Base-by-base conservation (phyloP, 805 yeast species). In the Candida anglica region DNA sequence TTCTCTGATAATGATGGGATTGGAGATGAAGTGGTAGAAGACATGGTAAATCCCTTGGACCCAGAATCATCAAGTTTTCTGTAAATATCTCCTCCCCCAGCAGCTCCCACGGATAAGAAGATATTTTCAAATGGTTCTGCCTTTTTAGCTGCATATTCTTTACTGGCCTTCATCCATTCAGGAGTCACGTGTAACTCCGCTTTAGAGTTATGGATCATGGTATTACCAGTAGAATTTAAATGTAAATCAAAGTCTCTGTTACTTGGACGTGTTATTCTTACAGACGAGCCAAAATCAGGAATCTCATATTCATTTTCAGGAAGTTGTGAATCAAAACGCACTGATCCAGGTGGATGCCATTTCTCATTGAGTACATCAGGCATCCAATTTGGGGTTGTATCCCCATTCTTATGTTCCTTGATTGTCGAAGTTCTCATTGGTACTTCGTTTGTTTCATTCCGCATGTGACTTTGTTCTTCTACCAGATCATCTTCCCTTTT, bases 381-480 rank as follows among this genome's bases (percentile, higher is more conserved):
- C 70, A 66, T 66, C 72, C 71, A 66, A 22, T 55, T 58, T 0
- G 70, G 70, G 3, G 71, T 65, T 4, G 38, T 27, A 21, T 41
- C 37, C 16, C 19, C 20, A 6, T 17, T 30, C 11, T 11, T 27
- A 13, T 15, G 30, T 6, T 26, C 41, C 16, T 42, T 38, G 22
- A 55, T 31, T 7, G 63, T 55, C 16, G 60, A 57, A 1, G 61
- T 53, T 31, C 46, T 51, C 17, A 55, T 38, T 9, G 52, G 52
- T 1, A 39, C 36, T 5, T 36, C 32, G 15, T 28, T 14, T n/a
- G 13, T 15, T 27, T 18, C 37, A n/a, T n/a, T n/a, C n/a, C n/a
- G n/a, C 6, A 6, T 24, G n/a, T 24, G n/a, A 13, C 10, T 24
- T 11, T 24, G 27, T 6, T 6, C 6, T 15, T 24, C 14, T 6